phyloP scores from a whole-genome alignment of 2,329 filamentous ascomycete species.

The Pezicula carpinea region DNA sequence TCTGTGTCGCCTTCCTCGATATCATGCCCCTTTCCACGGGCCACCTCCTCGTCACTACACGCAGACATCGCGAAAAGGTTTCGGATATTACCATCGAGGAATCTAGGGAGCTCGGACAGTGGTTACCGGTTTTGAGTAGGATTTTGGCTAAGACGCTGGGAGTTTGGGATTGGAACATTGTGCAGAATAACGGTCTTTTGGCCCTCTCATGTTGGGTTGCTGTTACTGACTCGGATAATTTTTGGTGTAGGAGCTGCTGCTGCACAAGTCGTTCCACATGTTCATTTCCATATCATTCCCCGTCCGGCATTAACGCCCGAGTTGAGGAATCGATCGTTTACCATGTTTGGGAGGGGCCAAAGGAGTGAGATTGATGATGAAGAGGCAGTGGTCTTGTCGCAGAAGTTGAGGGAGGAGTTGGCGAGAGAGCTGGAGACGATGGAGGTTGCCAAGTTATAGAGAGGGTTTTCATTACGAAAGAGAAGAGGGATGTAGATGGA shows the following conservation, averaged over 20 bases:
- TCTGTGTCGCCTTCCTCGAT: slow-evolving; percentile 84
- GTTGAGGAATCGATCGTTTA: slow-evolving; percentile 57
- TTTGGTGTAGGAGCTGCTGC: slow-evolving; percentile 61
- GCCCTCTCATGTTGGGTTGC: not conserved
- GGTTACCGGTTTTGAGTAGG: slow-evolving; percentile 67
- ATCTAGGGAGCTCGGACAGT: slow-evolving; percentile 60
- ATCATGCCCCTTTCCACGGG: slow-evolving; percentile 83
- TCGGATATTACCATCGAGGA: slow-evolving; percentile 62
- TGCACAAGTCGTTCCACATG: slow-evolving; percentile 87
- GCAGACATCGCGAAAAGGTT: slow-evolving; percentile 73
- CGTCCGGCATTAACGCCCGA: slow-evolving; percentile 58
- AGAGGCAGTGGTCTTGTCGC: slow-evolving; percentile 59
- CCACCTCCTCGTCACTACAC: slow-evolving; percentile 77
- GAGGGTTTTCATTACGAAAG: not conserved
- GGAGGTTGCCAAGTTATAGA: slow-evolving; percentile 17
- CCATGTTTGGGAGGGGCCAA: slow-evolving; percentile 74
- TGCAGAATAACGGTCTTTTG: slow-evolving; percentile 79
- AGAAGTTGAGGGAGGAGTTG: slow-evolving; percentile 45
- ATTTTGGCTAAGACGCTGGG: slow-evolving; percentile 67
- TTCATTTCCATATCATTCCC: slow-evolving; percentile 93
- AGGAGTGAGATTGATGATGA: slow-evolving; percentile 73
- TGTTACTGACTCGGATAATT: not conserved
- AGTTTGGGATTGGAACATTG: slow-evolving; percentile 86
- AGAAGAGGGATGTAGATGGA: no score
- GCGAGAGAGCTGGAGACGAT: slow-evolving; percentile 38